Evolutionary conservation across 306 rosid species (phyloP).

Genomic region (Carpinus viminea): DNA sequence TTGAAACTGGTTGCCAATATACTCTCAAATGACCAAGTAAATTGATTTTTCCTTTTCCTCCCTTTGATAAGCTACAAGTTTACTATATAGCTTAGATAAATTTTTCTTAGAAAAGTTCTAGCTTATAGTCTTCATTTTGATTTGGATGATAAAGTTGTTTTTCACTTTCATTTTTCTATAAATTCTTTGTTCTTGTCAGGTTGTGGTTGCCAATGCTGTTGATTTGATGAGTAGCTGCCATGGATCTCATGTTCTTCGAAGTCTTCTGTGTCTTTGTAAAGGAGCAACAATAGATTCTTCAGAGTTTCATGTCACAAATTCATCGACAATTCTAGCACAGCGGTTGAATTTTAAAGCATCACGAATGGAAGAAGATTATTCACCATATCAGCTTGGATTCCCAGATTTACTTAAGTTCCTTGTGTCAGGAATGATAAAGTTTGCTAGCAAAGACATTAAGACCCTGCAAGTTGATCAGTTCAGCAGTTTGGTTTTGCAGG

Average conservation of each 20-base stretch:
- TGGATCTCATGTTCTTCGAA: conserved; percentile 91
- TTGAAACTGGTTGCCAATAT: not conserved
- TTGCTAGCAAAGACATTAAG: conserved; percentile 46
- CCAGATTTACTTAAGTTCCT: conserved; percentile 68
- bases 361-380: conserved; percentile 38
- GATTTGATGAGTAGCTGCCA: conserved; percentile 78
- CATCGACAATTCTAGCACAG: conserved; percentile 58
- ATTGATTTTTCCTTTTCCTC: not conserved
- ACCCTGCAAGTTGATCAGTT: conserved; percentile 68
- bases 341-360: conserved; percentile 60
- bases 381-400: conserved; percentile 48
- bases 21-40: not conserved
- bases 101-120: not conserved
- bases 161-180: not conserved
- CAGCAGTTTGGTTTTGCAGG: conserved; percentile 94
- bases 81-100: not conserved
- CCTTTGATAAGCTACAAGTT: not conserved
- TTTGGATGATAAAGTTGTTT: not conserved
- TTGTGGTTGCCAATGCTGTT: conserved; percentile 52
- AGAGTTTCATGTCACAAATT: conserved; percentile 52
- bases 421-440: conserved; percentile 57
- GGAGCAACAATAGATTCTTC: conserved; percentile 60
- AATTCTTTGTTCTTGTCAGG: conserved; percentile 44
- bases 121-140: not conserved
- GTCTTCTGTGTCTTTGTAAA: conserved; percentile 78